phyloP scores from a whole-genome alignment of 257 asterid genomes.

The Lycium barbarum region DNA sequence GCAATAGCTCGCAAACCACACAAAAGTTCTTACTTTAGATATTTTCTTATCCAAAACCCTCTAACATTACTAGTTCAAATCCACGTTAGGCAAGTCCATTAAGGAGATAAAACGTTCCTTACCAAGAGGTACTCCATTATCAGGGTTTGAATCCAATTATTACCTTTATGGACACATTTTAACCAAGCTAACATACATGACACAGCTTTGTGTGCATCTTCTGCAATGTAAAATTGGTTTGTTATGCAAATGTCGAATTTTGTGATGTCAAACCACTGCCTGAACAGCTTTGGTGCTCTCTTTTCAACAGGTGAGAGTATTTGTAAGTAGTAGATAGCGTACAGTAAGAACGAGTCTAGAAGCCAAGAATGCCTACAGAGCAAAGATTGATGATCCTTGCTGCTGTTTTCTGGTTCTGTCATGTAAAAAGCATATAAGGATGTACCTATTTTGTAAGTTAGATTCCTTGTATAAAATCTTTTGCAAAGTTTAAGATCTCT shows the following conservation, averaged over 20 bases:
- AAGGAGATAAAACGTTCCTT: background rate
- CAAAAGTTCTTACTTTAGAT: background rate
- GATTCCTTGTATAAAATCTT: background rate
- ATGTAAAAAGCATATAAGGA: background rate
- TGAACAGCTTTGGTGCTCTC: background rate
- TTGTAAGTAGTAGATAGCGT: conserved; percentile 5
- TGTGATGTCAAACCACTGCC: background rate
- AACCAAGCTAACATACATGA: background rate
- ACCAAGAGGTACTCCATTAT: background rate
- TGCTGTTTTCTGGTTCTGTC: background rate
- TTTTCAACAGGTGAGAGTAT: conserved; percentile 8
- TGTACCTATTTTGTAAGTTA: background rate
- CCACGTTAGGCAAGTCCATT: background rate
- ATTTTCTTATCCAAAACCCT: background rate
- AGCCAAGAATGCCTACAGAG: background rate
- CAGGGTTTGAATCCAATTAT: background rate
- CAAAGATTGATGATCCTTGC: background rate
- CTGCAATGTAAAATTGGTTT: background rate
- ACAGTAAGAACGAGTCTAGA: background rate
- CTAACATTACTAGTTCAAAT: background rate
- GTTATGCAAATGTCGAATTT: background rate
- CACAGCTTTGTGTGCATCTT: background rate
- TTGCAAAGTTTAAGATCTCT: background rate
- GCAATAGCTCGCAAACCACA: too few species aligned
- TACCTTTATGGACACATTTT: background rate